phyloP scores from a whole-genome alignment of 352 stramenopile genomes.

The Phytopythium litorale region DNA sequence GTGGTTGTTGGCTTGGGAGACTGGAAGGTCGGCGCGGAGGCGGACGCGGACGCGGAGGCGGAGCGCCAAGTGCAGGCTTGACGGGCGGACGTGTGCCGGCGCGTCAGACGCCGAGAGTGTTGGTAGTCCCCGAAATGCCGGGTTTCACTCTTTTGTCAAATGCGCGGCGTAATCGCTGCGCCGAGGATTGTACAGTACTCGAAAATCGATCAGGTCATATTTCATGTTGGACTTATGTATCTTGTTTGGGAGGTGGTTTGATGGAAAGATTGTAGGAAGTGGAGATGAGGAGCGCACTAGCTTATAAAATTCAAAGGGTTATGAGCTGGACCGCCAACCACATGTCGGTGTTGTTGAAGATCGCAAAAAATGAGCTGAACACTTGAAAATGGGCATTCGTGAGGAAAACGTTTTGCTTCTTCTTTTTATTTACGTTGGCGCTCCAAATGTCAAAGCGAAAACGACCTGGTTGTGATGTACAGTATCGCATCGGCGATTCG shows the following conservation, averaged over 20 bases:
- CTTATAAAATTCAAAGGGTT: background rate
- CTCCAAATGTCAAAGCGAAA: too few species aligned
- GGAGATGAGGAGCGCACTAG: background rate
- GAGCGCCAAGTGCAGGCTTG: too few species aligned
- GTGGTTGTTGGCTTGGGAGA: too few species aligned
- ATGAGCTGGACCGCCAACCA: background rate
- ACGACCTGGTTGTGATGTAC: too few species aligned
- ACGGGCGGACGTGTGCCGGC: too few species aligned
- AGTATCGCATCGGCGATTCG: background rate
- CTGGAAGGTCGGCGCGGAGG: too few species aligned
- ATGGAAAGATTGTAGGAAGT: background rate
- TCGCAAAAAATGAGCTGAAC: background rate
- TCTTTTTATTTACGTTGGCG: too few species aligned
- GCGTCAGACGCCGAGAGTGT: conserved; percentile 3
- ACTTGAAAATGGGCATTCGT: too few species aligned
- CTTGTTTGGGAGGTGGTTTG: background rate
- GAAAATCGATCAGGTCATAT: background rate
- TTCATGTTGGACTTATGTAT: background rate
- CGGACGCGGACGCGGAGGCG: too few species aligned
- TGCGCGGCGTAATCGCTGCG: background rate
- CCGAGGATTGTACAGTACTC: background rate
- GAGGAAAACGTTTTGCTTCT: too few species aligned
- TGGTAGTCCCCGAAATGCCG: too few species aligned
- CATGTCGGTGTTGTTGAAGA: background rate
- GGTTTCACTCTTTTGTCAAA: too few species aligned